Percentiles rank a stretch among this genome's conserved stretches.
phyloP scores from a whole-genome alignment of 352 stramenopile species.

The Pythium guiyangense region DNA sequence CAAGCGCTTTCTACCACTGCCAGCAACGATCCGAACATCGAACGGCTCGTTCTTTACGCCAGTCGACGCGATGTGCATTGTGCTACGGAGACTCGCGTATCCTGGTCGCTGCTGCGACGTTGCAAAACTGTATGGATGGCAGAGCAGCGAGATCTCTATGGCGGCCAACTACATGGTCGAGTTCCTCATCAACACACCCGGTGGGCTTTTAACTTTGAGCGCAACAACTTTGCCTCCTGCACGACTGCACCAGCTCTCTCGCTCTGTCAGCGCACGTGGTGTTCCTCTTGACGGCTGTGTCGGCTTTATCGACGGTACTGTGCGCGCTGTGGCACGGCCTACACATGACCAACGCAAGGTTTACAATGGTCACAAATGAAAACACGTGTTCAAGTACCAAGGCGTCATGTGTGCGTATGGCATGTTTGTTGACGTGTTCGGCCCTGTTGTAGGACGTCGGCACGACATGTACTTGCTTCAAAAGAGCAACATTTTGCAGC shows the following conservation, averaged over 20 bases:
- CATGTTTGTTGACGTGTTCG: not conserved
- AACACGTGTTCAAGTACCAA: not conserved
- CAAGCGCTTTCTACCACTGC: not conserved
- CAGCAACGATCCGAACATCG: not conserved
- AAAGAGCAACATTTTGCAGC: not conserved
- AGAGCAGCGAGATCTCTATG: slow-evolving; percentile 6
- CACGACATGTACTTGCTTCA: not conserved
- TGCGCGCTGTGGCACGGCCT: not conserved
- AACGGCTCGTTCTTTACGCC: slow-evolving; percentile 5
- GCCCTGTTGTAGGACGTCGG: not conserved
- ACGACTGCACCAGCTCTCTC: not conserved
- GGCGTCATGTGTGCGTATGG: not conserved
- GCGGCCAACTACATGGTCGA: slow-evolving; percentile 1
- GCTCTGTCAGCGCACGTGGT: not conserved
- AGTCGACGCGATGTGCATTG: slow-evolving; percentile 4
- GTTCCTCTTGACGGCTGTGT: slow-evolving; percentile 3
- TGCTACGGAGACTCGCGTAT: slow-evolving; percentile 7
- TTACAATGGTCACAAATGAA: not conserved
- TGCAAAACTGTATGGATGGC: slow-evolving; percentile 3
- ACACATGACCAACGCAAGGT: not conserved
- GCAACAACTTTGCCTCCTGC: no score
- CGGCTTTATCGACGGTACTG: slow-evolving; percentile 1
- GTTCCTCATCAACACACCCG: not conserved
- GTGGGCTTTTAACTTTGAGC: no score
- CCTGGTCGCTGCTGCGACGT: slow-evolving; percentile 7